These are phyloP conservation scores for Guyanaporus albipodus DNA, from an alignment of 768 basidiomycete genomes.

Conservation along the genomic window DNA sequence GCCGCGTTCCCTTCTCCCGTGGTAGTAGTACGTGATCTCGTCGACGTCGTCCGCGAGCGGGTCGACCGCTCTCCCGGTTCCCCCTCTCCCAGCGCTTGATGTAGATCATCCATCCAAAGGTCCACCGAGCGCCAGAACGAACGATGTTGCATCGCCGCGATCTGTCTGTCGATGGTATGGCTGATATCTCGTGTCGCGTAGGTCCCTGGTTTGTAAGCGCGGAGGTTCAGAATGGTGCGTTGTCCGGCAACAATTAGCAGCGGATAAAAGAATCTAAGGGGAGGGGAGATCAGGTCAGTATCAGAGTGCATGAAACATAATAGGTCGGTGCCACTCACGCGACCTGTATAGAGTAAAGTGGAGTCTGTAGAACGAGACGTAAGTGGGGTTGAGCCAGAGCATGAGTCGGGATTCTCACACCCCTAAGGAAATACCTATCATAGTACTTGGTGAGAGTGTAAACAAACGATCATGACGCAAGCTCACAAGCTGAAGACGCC, in stretches of 20 bases:
- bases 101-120: neutral
- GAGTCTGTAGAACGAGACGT: constrained; percentile 1
- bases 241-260: constrained; percentile 15
- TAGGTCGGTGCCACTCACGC: neutral
- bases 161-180: neutral
- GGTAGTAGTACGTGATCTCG: too few relatives aligned
- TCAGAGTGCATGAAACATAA: neutral
- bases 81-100: neutral
- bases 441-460: neutral
- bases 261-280: constrained; percentile 4
- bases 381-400: neutral
- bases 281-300: too few relatives aligned
- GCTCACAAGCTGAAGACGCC: constrained; percentile 5
- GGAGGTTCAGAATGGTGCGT: constrained; percentile 17
- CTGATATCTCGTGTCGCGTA: neutral
- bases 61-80: neutral
- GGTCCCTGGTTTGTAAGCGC: neutral
- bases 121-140: neutral
- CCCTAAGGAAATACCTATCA: neutral
- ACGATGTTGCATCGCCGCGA: neutral
- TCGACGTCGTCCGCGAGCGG: neutral
- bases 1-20: neutral
- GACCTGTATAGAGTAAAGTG: neutral
- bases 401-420: neutral
- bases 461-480: neutral